These are phyloP conservation scores for Rhizoclosmatium sp. DNA, from an alignment of 192 early-diverging fungal species.

Conservation along the genomic window DNA sequence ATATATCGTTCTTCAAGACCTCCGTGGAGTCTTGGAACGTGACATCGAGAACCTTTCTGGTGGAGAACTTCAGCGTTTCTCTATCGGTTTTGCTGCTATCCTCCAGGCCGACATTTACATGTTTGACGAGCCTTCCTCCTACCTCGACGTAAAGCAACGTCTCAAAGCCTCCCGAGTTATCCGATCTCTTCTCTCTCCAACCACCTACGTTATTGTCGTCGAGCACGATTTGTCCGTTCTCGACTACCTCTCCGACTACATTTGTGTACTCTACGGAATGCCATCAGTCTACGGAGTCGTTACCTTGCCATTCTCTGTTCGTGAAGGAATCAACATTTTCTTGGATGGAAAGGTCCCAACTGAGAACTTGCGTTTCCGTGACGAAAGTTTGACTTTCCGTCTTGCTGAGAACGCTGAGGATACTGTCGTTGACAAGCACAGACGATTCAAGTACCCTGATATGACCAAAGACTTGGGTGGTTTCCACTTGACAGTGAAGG, in stretches of 20 bases:
- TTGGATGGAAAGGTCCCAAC: slow-evolving; percentile 96
- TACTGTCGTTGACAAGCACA: slow-evolving; percentile 65
- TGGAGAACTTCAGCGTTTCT: slow-evolving; percentile 89
- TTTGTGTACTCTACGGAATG: slow-evolving; percentile 98
- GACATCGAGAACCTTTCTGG: slow-evolving; percentile 34
- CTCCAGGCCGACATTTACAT: slow-evolving; percentile 94
- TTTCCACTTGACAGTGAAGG: slow-evolving; percentile 80
- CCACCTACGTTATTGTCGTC: slow-evolving; percentile 89
- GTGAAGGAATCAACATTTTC: slow-evolving; percentile 99
- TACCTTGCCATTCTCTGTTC: slow-evolving; percentile 94
- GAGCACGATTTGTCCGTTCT: slow-evolving; percentile 99
- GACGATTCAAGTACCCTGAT: slow-evolving; percentile 83
- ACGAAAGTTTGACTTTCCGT: slow-evolving; percentile 92
- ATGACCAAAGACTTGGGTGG: slow-evolving; percentile 89
- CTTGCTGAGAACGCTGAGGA: slow-evolving; percentile 92
- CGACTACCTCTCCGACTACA: slow-evolving; percentile 97
- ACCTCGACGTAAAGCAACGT: slow-evolving; percentile 99
- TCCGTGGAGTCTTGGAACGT: slow-evolving; percentile 84
- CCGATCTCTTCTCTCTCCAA: slow-evolving; percentile 77
- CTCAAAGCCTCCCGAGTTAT: slow-evolving; percentile 94
- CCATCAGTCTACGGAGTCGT: slow-evolving; percentile 97
- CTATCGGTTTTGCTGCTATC: slow-evolving; percentile 85
- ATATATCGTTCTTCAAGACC: slow-evolving; percentile 58
- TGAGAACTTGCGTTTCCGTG: slow-evolving; percentile 98
- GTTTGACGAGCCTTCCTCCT: slow-evolving; percentile 99